Conservation (phyloP, 23 red algal genomes). For the Gracilaria gracilis region DNA sequence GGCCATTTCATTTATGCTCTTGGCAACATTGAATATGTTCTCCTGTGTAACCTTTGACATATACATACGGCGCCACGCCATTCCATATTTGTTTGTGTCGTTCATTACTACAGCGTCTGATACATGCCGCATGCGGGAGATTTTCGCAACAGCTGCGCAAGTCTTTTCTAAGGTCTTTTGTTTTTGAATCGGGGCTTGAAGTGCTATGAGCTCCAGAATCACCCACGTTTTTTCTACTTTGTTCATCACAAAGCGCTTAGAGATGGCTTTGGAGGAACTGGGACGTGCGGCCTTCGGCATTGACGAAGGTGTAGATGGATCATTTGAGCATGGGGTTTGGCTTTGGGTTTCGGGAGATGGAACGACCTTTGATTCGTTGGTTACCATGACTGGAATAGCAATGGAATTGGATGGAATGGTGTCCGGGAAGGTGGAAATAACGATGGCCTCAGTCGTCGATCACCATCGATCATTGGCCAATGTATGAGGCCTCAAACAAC, state of each 20-base stretch:
- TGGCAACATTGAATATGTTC: constrained; percentile 27
- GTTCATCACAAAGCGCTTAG: constrained; percentile 15
- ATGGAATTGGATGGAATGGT: too few relatives aligned
- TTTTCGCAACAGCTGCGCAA: constrained; percentile 14
- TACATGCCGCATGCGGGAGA: constrained; percentile 24
- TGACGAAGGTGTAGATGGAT: neutral
- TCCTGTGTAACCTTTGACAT: constrained; percentile 33
- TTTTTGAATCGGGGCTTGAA: constrained; percentile 11
- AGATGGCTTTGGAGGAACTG: neutral
- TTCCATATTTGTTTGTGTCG: constrained; percentile 10
- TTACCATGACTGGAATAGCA: too few relatives aligned
- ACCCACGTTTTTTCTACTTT: constrained; percentile 52
- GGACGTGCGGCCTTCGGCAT: neutral
- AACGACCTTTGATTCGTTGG: too few relatives aligned
- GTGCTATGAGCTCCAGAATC: constrained; percentile 16
- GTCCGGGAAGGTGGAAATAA: too few relatives aligned
- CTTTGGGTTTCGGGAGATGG: too few relatives aligned
- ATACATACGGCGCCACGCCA: constrained; percentile 27
- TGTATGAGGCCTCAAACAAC: too few relatives aligned
- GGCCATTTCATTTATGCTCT: neutral
- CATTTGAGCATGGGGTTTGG: neutral
- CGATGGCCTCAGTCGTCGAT: too few relatives aligned
- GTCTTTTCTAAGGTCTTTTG: constrained; percentile 18
- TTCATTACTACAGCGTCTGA: neutral
- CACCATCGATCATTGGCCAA: too few relatives aligned